Evolutionary conservation across 768 basidiomycete species (phyloP), one percentile per base, ranked within the genome.

Genomic region (Imleria badia): DNA sequence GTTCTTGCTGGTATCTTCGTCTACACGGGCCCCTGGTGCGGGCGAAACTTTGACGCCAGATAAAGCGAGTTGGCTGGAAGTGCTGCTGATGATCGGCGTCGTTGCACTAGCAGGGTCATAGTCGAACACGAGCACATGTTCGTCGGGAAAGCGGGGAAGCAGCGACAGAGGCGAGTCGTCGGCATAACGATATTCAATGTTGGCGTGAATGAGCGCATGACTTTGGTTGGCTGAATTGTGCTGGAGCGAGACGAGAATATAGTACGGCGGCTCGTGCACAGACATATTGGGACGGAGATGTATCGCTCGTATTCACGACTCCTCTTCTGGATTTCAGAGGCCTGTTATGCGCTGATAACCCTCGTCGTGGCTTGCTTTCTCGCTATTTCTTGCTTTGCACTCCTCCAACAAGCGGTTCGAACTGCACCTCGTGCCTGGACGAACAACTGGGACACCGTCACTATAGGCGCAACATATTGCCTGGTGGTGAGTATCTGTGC

Each of bases 101-200:
- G 71, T 59, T 6, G 66, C 42, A 13, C 56, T 61, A 45, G 69
- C 56, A n/a, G 83, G 78, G 58, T 87, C 82, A 60, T 82, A 85
- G 68, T 90, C 81, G 40, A 94, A 76, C 23, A 94, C 77, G 2
- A 94, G 75, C 22, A 93, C 84, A 61, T 87, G 87, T 67, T 91
- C 89, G 48, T 81, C 76, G 12, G 79, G 73, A 38, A 76, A 75
- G 34, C 75, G 78, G 6, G 87, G 85, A 38, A 90, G 71, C 13
- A 92, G 71, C 12, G 81, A 70, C n/a, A 82, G 69, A 4, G 89
- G 85, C 0, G 85, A 78, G 64, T 94, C 91, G 61, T 94, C 89
- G 19, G 82, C 80, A 64, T 89, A 93, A 62, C 89, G 87, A 66
- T 92, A 92, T 61, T 92, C 86, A 17, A 94, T 84, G 40, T 75